A percentile compares a stretch with the other conserved stretches of the same genome.
phyloP scores from a whole-genome alignment of 2,329 filamentous ascomycete species.

The Stachybotrys chartarum region DNA sequence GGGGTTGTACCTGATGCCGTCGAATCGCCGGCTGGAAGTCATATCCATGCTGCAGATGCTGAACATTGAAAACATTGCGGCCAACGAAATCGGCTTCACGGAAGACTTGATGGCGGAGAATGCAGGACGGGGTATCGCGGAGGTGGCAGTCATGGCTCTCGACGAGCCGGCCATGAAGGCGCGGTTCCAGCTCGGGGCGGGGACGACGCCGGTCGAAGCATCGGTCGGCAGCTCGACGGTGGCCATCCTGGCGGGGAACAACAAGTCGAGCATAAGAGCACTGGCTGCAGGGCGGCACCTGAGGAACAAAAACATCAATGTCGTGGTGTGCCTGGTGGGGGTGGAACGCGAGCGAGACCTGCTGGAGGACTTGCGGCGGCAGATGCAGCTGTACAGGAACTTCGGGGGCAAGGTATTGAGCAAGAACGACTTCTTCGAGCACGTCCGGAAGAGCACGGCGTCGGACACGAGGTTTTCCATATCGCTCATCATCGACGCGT shows the following conservation, averaged over 20 bases:
- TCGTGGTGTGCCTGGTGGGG: constrained; percentile 77
- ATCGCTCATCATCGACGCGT: constrained; percentile 79
- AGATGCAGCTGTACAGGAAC: constrained; percentile 76
- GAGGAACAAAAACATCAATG: constrained; percentile 71
- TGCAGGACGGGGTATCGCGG: constrained; percentile 79
- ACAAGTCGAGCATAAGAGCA: constrained; percentile 78
- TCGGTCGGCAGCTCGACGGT: constrained; percentile 32
- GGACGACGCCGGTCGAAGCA: constrained; percentile 20
- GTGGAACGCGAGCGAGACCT: constrained; percentile 77
- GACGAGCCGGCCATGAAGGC: constrained; percentile 53
- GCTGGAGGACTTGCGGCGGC: constrained; percentile 71
- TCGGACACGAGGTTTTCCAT: constrained; percentile 45
- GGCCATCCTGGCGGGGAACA: constrained; percentile 90
- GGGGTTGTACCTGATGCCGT: constrained; percentile 47
- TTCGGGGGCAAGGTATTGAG: constrained; percentile 68
- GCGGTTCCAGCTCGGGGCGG: constrained; percentile 37
- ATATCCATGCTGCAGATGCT: constrained; percentile 78
- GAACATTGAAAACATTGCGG: constrained; percentile 84
- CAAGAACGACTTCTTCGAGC: constrained; percentile 55
- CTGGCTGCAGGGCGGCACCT: constrained; percentile 82
- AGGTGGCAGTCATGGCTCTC: constrained; percentile 68
- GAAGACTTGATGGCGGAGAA: constrained; percentile 92
- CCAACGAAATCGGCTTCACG: constrained; percentile 77
- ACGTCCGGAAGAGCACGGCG: constrained; percentile 40
- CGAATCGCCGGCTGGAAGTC: constrained; percentile 51